phyloP scores from a whole-genome alignment of 495 filamentous ascomycete species.

The Pyrenula massariospora region DNA sequence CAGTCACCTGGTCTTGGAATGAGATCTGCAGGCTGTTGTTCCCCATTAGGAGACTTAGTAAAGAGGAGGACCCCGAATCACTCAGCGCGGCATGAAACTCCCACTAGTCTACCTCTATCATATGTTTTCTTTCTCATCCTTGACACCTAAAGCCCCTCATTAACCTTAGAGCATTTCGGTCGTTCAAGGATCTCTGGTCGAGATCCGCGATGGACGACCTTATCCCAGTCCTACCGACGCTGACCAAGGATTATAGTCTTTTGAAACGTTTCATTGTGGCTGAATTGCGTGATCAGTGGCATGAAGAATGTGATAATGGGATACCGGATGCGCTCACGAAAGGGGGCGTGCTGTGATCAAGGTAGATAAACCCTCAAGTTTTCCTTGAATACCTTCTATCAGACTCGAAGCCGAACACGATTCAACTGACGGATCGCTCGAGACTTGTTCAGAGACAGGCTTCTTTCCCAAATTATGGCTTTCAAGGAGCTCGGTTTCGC shows the following conservation, averaged over 20 bases:
- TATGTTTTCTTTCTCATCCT: neutral
- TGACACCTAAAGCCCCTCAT: neutral
- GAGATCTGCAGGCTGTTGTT: neutral
- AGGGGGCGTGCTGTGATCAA: neutral
- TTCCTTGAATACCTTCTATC: no score
- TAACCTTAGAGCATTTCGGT: neutral
- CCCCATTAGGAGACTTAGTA: neutral
- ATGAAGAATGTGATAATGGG: neutral
- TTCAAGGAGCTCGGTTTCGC: slow-evolving; percentile 18
- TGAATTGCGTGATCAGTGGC: neutral
- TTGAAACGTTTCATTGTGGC: neutral
- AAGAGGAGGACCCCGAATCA: neutral
- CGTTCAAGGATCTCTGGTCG: neutral
- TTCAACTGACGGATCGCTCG: neutral
- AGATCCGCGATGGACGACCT: neutral
- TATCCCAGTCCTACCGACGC: neutral
- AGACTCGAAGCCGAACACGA: neutral
- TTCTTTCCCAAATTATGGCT: neutral
- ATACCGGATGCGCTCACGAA: neutral
- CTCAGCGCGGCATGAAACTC: neutral
- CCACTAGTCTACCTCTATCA: neutral
- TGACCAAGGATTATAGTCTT: neutral
- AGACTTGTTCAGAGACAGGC: neutral
- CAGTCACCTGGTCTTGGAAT: neutral
- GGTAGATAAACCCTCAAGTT: neutral